phyloP scores from a whole-genome alignment of 2,329 filamentous ascomycete genomes.

The Colletotrichum sp. region DNA sequence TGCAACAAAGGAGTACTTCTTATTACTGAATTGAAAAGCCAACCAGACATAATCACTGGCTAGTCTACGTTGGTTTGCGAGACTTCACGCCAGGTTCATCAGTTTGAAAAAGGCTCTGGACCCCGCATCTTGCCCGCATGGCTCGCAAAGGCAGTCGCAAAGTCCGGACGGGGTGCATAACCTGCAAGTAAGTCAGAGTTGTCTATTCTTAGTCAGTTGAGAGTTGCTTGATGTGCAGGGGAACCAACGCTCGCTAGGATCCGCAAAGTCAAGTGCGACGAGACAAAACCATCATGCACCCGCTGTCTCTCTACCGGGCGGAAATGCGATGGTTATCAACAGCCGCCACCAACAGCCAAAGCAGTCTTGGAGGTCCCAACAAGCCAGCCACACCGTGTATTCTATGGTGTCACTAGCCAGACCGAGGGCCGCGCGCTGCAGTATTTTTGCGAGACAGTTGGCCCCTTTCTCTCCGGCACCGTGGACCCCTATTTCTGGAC shows the following conservation, averaged over 20 bases:
- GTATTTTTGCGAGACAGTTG: constrained; percentile 35
- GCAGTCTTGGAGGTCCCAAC: constrained; percentile 17
- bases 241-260: constrained; percentile 38
- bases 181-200: constrained; percentile 52
- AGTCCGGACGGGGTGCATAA: constrained; percentile 55
- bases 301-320: constrained; percentile 61
- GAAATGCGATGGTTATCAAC: constrained; percentile 59
- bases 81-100: neutral
- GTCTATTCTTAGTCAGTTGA: neutral
- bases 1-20: neutral
- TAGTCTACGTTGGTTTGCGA: neutral
- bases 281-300: constrained; percentile 56
- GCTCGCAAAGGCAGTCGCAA: constrained; percentile 48
- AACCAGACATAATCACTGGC: neutral
- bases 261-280: constrained; percentile 62
- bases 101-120: neutral
- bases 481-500: constrained; percentile 50
- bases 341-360: constrained; percentile 23
- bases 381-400: constrained; percentile 8
- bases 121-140: neutral
- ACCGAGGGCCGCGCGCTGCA: constrained; percentile 31
- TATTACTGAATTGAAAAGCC: neutral
- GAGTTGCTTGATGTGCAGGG: neutral
- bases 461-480: constrained; percentile 40
- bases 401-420: constrained; percentile 13